A percentile compares a stretch with the other conserved stretches of the same genome.
Conservation (phyloP, 2,329 filamentous ascomycete genomes). For the Penicillium hesseltinei region DNA sequence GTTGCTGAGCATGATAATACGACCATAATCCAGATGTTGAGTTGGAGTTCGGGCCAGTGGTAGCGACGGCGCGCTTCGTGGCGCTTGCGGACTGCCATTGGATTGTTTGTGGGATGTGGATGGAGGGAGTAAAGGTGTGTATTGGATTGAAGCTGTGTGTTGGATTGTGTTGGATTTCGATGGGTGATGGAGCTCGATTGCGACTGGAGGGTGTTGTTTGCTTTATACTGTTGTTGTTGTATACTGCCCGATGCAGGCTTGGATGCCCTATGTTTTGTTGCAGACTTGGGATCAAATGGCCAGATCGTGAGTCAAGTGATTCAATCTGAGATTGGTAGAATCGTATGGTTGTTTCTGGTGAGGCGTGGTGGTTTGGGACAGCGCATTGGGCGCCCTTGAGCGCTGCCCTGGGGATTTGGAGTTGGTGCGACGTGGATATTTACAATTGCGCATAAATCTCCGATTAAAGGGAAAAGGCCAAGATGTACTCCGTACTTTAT, state of each 20-base stretch:
- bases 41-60: slow-evolving; percentile 64
- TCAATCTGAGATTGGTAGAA: slow-evolving; percentile 1
- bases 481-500: neutral
- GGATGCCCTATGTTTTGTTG: slow-evolving; percentile 4
- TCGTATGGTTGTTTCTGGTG: slow-evolving; percentile 5
- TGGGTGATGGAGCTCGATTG: neutral
- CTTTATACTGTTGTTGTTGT: neutral
- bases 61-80: slow-evolving; percentile 48
- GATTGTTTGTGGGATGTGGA: slow-evolving; percentile 1
- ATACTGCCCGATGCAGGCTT: slow-evolving; percentile 8
- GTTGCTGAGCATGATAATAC: slow-evolving; percentile 58
- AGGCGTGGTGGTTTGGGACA: slow-evolving; percentile 17
- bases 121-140: neutral
- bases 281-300: neutral
- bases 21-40: slow-evolving; percentile 64
- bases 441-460: neutral
- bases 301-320: neutral
- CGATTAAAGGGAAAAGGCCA: neutral
- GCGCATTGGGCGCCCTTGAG: slow-evolving; percentile 24
- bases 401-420: neutral
- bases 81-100: slow-evolving; percentile 35
- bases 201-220: neutral
- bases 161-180: neutral
- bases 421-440: slow-evolving; percentile 6
- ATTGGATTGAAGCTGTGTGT: neutral